These are phyloP conservation scores for Scheffersomyces quercinus DNA, from an alignment of 1,139 yeast genomes.

Conservation along the genomic window DNA sequence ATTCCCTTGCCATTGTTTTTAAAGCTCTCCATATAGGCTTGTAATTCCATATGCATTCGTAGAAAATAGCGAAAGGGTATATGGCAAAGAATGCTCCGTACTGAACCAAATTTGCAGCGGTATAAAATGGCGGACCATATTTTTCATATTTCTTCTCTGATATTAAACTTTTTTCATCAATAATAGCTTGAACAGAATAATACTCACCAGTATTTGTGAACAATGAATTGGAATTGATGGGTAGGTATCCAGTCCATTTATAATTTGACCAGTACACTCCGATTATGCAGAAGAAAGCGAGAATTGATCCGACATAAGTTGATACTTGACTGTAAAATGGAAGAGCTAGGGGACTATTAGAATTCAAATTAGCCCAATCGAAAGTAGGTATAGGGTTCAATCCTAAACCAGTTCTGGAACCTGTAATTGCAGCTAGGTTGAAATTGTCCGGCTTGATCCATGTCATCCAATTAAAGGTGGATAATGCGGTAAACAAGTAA, in stretches of 20 bases:
- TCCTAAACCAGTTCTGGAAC: slow-evolving; percentile 52
- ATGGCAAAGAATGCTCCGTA: slow-evolving; percentile 35
- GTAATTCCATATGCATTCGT: slow-evolving; percentile 9
- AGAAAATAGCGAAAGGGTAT: slow-evolving; percentile 16
- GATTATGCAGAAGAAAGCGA: slow-evolving; percentile 35
- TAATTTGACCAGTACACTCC: slow-evolving; percentile 35
- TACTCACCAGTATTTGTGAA: slow-evolving; percentile 42
- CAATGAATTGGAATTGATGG: slow-evolving; percentile 44
- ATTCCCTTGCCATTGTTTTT: slow-evolving; percentile 2
- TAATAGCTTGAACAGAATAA: slow-evolving; percentile 32
- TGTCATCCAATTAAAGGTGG: slow-evolving; percentile 39
- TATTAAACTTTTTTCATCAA: slow-evolving; percentile 31
- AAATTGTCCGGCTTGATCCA: slow-evolving; percentile 38
- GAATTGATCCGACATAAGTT: slow-evolving; percentile 36
- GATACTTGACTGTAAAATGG: slow-evolving; percentile 39
- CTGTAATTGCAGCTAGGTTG: slow-evolving; percentile 55
- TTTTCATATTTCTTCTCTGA: slow-evolving; percentile 17
- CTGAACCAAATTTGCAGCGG: slow-evolving; percentile 42
- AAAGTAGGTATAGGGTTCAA: slow-evolving; percentile 55
- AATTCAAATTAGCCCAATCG: slow-evolving; percentile 47
- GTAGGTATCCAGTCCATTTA: slow-evolving; percentile 42
- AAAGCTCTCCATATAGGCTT: slow-evolving; percentile 8
- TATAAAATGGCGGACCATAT: slow-evolving; percentile 45
- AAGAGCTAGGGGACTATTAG: slow-evolving; percentile 15
- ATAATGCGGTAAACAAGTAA: slow-evolving; percentile 32